Evolutionary conservation across 1,284 basidiomycete genomes (phyloP).

Genomic region (Cryptococcus sp.): DNA sequence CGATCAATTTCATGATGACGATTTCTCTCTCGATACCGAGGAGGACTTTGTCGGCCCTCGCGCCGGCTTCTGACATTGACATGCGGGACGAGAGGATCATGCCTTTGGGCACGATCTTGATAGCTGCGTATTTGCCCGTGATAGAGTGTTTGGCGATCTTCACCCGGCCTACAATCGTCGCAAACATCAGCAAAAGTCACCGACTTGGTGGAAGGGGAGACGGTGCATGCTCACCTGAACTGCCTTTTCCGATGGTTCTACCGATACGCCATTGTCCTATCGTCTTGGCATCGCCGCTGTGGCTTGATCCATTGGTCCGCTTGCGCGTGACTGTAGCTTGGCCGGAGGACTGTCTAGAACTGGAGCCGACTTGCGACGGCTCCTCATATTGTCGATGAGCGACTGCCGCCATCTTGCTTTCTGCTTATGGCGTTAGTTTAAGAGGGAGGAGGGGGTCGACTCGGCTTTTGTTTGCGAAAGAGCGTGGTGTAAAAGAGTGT

Average conservation of each 20-base stretch:
- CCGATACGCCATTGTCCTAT: conserved; percentile 95
- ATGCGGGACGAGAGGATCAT: conserved; percentile 70
- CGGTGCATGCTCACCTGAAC: conserved; percentile 64
- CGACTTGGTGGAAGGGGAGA: neutral
- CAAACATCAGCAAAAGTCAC: neutral
- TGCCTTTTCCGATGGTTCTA: conserved; percentile 87
- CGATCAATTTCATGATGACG: conserved; percentile 98
- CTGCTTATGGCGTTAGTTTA: neutral
- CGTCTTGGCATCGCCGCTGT: conserved; percentile 17
- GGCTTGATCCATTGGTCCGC: conserved; percentile 18
- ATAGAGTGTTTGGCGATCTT: conserved; percentile 84
- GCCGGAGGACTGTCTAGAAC: conserved; percentile 3
- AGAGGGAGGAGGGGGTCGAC: neutral
- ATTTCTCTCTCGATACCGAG: conserved; percentile 94
- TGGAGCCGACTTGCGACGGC: conserved; percentile 8
- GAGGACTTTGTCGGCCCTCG: conserved; percentile 73
- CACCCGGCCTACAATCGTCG: conserved; percentile 71
- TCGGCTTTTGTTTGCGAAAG: neutral
- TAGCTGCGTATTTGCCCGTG: conserved; percentile 87
- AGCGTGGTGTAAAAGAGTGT: too few relatives aligned
- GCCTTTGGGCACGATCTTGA: conserved; percentile 94
- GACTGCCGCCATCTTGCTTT: conserved; percentile 8
- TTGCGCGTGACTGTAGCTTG: conserved; percentile 18
- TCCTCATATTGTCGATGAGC: conserved; percentile 11
- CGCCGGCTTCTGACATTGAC: conserved; percentile 66